Evolutionary conservation across 495 filamentous ascomycete species (phyloP).

Genomic region (Lindgomyces ingoldianus): DNA sequence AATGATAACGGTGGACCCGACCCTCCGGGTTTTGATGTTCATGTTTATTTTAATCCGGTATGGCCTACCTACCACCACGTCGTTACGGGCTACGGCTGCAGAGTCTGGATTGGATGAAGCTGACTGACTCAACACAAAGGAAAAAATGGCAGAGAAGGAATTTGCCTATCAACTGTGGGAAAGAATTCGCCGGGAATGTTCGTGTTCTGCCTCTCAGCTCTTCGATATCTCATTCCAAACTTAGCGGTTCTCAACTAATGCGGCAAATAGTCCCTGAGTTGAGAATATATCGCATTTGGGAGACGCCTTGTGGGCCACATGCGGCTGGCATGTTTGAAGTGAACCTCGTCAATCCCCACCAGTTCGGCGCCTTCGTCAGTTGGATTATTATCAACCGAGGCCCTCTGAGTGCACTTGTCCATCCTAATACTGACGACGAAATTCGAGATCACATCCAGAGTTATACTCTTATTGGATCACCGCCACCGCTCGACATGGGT

Average conservation of each 20-base stretch:
- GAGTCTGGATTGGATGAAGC: slow-evolving; percentile 1
- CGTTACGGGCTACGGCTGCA: neutral
- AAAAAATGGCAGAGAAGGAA: slow-evolving; percentile 2
- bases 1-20: slow-evolving; percentile 1
- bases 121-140: neutral
- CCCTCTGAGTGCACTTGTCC: neutral
- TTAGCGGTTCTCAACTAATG: neutral
- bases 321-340: slow-evolving; percentile 3
- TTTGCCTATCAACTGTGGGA: neutral
- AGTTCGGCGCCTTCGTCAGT: slow-evolving; percentile 6
- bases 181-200: slow-evolving; percentile 10
- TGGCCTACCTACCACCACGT: too few species aligned
- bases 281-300: slow-evolving; percentile 1
- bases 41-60: neutral
- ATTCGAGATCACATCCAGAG: slow-evolving; percentile 7
- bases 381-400: slow-evolving; percentile 8
- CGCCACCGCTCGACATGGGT: neutral
- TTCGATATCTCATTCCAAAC: slow-evolving; percentile 1
- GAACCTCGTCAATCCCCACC: neutral
- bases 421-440: slow-evolving; percentile 7
- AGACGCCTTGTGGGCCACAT: slow-evolving; percentile 4
- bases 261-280: slow-evolving; percentile 11
- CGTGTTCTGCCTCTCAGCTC: neutral
- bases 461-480: neutral
- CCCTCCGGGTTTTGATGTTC: slow-evolving; percentile 3